These are phyloP conservation scores for Akebia trifoliata DNA, from an alignment of 164 flowering plant genomes.

Conservation along the genomic window DNA sequence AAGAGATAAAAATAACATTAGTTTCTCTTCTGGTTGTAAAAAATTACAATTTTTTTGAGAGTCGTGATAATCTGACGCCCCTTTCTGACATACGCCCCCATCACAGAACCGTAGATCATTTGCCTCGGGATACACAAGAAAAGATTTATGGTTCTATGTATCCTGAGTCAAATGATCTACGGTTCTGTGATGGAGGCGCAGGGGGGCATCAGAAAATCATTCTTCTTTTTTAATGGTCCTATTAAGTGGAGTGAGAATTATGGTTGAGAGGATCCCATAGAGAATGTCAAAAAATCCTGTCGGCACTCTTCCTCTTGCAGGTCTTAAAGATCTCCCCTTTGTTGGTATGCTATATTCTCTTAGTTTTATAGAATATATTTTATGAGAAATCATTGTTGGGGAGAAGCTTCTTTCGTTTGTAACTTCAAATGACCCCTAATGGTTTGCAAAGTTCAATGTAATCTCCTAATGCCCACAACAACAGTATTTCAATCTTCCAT, in stretches of 20 bases:
- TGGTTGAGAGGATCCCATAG: slow-evolving; percentile 18
- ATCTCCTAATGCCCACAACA: too few relatives aligned
- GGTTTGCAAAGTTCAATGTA: slow-evolving; percentile 14
- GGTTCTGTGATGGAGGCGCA: too few relatives aligned
- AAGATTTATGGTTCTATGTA: too few relatives aligned
- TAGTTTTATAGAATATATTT: slow-evolving; percentile 34
- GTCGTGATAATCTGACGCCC: too few relatives aligned
- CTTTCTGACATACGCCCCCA: too few relatives aligned
- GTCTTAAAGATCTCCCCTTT: slow-evolving; percentile 59
- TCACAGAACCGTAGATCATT: too few relatives aligned
- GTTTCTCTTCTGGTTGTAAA: too few relatives aligned
- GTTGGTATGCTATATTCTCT: slow-evolving; percentile 88
- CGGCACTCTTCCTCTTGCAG: slow-evolving; percentile 79
- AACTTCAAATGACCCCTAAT: slow-evolving; percentile 9
- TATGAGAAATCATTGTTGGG: slow-evolving; percentile 10
- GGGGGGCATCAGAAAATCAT: too few relatives aligned
- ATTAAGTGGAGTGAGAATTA: slow-evolving; percentile 13
- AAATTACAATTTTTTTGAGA: too few relatives aligned
- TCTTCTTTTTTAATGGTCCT: slow-evolving; percentile 8
- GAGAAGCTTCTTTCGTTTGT: slow-evolving; percentile 12
- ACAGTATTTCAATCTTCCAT: slow-evolving; percentile 19
- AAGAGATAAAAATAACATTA: too few relatives aligned
- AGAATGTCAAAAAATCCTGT: slow-evolving; percentile 35
- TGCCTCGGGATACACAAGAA: too few relatives aligned
- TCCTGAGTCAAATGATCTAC: too few relatives aligned